Percentiles rank a stretch among this genome's conserved stretches.
Evolutionary conservation across 176 grass and related monocot species (phyloP).

Genomic region (Paspalum notatum): DNA sequence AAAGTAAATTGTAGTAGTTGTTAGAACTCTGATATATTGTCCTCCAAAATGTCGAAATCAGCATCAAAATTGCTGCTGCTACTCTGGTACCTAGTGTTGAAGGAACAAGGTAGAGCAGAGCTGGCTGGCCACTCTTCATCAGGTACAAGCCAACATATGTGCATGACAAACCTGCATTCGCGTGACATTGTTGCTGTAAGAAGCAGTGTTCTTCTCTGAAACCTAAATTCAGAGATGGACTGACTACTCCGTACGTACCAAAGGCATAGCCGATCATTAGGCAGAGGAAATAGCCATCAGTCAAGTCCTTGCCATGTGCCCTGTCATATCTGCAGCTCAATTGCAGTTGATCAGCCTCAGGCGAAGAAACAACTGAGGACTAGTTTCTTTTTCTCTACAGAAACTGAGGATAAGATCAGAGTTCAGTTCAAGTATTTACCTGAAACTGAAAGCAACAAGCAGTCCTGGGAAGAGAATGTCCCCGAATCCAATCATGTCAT

Average conservation of each 20-base stretch:
- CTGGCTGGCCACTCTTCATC: conserved; percentile 90
- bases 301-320: conserved; percentile 58
- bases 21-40: neutral
- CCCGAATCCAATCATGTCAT: conserved; percentile 97
- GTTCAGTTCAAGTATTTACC: conserved; percentile 30
- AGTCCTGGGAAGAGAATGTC: conserved; percentile 95
- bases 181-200: conserved; percentile 7
- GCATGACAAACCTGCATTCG: conserved; percentile 70
- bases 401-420: neutral
- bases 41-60: neutral
- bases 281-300: conserved; percentile 74
- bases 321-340: conserved; percentile 67
- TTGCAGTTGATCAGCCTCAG: conserved; percentile 18
- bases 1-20: no score
- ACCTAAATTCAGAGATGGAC: conserved; percentile 15
- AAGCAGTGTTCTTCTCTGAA: conserved; percentile 8
- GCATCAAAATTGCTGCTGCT: neutral
- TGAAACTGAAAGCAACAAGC: conserved; percentile 95
- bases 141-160: conserved; percentile 84
- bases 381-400: neutral
- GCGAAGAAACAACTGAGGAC: neutral
- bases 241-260: conserved; percentile 49
- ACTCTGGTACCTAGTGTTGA: conserved; percentile 75
- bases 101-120: conserved; percentile 96
- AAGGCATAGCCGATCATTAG: conserved; percentile 71